Evolutionary conservation across 1,284 basidiomycete genomes (phyloP), one percentile per base, ranked within the genome.

Genomic region (Naganishia sp.): DNA sequence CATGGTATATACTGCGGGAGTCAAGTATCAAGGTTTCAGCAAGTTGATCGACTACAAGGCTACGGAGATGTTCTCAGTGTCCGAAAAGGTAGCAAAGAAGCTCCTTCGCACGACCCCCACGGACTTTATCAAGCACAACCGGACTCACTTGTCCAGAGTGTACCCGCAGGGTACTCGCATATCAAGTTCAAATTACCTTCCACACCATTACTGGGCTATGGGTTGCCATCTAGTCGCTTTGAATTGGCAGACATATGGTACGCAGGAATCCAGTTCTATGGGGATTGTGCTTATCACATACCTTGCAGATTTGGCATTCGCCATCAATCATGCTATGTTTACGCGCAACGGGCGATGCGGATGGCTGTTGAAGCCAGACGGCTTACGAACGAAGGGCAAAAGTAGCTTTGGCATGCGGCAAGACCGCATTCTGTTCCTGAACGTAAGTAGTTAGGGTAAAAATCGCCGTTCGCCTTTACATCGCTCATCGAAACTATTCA

Each of bases 201-300:
- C 95, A 4, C 87, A 91, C 78, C 85, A 88, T 45, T 93, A 87
- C 77, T 99, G 95, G 95, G 85, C 87, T 0, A 87, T 88, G 0
- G 95, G 95, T 0, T 87, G 88, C 18, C 95, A 99, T 79, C 79
- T 99, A n/a, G 94, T 96, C 0, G 93, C 96, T 6, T 84, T 99
- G 68, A 99, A 99, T 77, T 98, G 94, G 91, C 96, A 99, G 79
- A 99, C 94, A 0, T 88, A 88, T 71, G 92, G 91, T 92, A 71
- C 64, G 85, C 79, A 6, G 6, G 2, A 25, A 18, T 18, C 41
- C 39, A 2, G 5, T 23, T 10, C n/a, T 0, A 2, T n/a, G 15
- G n/a, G 31, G n/a, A 47, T 35, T 21, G 21, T 43, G 13, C 41
- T 18, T 6, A 43, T 39, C 47, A 17, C 17, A 18, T 13, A 31